Base-by-base conservation (phyloP, 2,329 filamentous ascomycete species). In the Daldinia sp. region DNA sequence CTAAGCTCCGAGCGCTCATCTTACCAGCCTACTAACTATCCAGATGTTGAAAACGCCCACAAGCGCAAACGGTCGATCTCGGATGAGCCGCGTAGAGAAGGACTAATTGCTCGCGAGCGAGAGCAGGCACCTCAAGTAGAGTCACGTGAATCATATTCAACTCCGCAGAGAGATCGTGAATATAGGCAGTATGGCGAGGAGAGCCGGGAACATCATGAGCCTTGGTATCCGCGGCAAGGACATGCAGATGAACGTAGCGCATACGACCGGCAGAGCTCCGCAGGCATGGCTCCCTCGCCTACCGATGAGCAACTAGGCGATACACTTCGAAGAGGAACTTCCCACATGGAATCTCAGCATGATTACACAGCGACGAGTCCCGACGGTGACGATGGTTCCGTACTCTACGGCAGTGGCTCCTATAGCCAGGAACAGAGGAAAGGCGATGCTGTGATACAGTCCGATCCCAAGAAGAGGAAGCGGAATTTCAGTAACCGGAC, bases 401-500 rank as follows among this genome's bases (percentile, higher is more conserved):
- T 82, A 53, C 84, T 84, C 63, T 79, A 80, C 72, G 79, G 64
- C 67, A 79, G 75, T 69, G 73, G 81, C 15, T 65, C 68, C 44
- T 88, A 85, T 72, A 82, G 81, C 2, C 79, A 83, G 48, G 82
- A 84, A 67, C 81, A 83, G 68, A 82, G 83, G 63, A 75, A 75
- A 33, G 69, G 69, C 26, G 84, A 86, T 55, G 80, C 81, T 0
- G 74, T 84, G 33, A 79, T 88, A 39, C 87, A 89, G 74, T 86
- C 86, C 4, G 88, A 90, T 72, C 84, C 87, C 3, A 92, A 92
- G 79, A 92, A 91, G 79, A 82, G 90, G 55, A 93, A 93, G 80
- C 86, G 91, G 42, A 93, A 93, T 76, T 98, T 98, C 77, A 97
- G 93, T 82, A 97, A 98, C 80, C 88, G 95, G 66, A 98, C 95